phyloP scores from a whole-genome alignment of 805 yeast genomes.

The Saccharomycopsis guyanensis region DNA sequence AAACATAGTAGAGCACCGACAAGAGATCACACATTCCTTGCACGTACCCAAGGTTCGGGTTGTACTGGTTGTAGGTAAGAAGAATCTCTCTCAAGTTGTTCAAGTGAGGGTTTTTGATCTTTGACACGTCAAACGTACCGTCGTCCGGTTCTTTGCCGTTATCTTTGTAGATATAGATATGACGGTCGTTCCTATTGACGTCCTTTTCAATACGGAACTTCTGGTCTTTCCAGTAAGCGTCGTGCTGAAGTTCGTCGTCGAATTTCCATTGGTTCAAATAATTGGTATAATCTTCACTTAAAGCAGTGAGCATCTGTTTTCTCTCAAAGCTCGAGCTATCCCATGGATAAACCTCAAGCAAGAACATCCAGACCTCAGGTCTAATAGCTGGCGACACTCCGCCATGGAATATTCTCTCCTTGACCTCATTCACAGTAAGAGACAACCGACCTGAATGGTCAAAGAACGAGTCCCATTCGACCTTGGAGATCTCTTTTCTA shows the following conservation, averaged over 20 bases:
- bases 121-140: constrained; percentile 30
- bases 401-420: constrained; percentile 83
- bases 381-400: constrained; percentile 59
- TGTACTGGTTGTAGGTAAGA: constrained; percentile 78
- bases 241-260: constrained; percentile 40
- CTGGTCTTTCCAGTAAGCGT: constrained; percentile 84
- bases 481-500: constrained; percentile 57
- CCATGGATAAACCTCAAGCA: constrained; percentile 85
- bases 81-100: constrained; percentile 66
- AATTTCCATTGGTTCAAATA: constrained; percentile 67
- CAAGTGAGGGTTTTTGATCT: constrained; percentile 70
- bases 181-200: constrained; percentile 83
- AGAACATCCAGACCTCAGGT: constrained; percentile 76
- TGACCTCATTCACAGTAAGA: constrained; percentile 70
- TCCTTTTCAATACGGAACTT: constrained; percentile 87
- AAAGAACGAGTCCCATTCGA: constrained; percentile 82
- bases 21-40: constrained; percentile 97
- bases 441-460: constrained; percentile 69
- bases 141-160: constrained; percentile 37
- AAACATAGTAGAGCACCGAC: constrained; percentile 67
- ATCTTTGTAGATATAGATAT: constrained; percentile 54
- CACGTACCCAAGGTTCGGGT: constrained; percentile 82
- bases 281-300: constrained; percentile 50
- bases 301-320: constrained; percentile 44
- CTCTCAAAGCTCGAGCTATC: constrained; percentile 69